Percentiles rank a stretch among this genome's conserved stretches.
phyloP scores from a whole-genome alignment of 73 alveolate genomes.

The Uronychia setigera region DNA sequence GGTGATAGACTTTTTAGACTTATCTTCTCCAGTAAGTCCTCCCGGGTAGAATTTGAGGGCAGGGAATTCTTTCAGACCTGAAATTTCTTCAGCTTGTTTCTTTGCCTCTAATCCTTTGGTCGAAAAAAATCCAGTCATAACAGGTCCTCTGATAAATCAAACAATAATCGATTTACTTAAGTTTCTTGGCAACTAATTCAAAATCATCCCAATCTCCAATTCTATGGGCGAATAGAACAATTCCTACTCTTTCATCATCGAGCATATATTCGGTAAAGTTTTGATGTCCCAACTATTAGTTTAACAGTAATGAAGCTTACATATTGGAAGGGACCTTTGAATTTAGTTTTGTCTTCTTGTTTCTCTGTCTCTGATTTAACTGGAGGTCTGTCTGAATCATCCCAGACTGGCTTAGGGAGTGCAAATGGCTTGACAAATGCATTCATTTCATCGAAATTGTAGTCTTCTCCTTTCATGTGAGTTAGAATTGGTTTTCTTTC shows the following conservation, averaged over 20 bases:
- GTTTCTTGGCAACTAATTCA: background rate
- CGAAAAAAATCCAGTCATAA: background rate
- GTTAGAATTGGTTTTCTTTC: background rate
- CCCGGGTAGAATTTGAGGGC: background rate
- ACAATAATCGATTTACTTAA: background rate
- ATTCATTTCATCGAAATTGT: background rate
- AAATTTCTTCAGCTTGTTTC: background rate
- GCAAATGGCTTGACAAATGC: background rate
- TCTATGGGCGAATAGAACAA: background rate
- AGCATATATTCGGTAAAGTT: background rate
- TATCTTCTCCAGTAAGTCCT: background rate
- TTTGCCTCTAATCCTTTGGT: background rate
- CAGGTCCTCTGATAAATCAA: background rate
- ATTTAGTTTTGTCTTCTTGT: background rate
- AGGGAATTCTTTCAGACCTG: background rate
- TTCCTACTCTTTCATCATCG: background rate
- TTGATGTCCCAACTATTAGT: background rate
- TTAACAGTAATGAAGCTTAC: background rate
- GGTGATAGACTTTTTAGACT: background rate
- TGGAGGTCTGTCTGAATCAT: background rate
- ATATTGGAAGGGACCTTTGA: background rate
- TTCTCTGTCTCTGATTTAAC: background rate
- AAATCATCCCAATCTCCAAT: background rate
- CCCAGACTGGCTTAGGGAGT: background rate
- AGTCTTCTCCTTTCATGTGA: background rate